Conservation (phyloP, 1,139 yeast genomes). For the Trichomonascaceae sp. region DNA sequence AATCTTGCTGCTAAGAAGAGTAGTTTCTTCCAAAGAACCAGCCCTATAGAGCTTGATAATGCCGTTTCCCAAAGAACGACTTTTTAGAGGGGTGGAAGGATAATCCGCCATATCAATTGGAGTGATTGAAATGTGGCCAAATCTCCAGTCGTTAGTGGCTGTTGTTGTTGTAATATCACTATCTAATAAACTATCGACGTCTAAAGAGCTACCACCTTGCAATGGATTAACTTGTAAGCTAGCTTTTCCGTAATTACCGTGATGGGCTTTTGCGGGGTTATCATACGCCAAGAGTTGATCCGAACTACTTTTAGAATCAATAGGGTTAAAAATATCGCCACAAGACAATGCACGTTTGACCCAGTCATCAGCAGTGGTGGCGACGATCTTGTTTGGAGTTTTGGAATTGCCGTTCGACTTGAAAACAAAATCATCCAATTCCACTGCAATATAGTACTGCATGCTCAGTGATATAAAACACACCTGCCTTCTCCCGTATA, state of each 20-base stretch:
- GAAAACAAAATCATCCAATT: not conserved
- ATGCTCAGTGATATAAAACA: not conserved
- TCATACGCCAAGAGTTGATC: not conserved
- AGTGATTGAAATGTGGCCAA: constrained; percentile 27
- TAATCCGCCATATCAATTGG: constrained; percentile 29
- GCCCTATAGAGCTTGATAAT: constrained; percentile 53
- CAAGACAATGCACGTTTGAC: not conserved
- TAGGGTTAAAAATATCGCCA: not conserved
- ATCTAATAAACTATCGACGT: too few relatives aligned
- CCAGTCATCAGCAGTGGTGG: not conserved
- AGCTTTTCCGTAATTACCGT: not conserved
- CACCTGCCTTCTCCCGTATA: not conserved
- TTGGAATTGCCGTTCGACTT: not conserved
- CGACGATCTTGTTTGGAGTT: not conserved
- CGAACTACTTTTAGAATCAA: not conserved
- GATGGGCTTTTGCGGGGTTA: not conserved
- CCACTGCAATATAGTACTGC: not conserved
- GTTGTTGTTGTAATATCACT: not conserved
- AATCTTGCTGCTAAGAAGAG: constrained; percentile 3
- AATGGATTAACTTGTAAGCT: not conserved
- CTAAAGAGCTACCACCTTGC: too few relatives aligned
- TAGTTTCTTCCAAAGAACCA: not conserved
- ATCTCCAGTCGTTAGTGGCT: constrained; percentile 27
- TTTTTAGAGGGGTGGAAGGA: constrained; percentile 40
- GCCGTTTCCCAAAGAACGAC: constrained; percentile 64